Base-by-base conservation (phyloP, 2,329 filamentous ascomycete species). In the Talaromyces marneffei region DNA sequence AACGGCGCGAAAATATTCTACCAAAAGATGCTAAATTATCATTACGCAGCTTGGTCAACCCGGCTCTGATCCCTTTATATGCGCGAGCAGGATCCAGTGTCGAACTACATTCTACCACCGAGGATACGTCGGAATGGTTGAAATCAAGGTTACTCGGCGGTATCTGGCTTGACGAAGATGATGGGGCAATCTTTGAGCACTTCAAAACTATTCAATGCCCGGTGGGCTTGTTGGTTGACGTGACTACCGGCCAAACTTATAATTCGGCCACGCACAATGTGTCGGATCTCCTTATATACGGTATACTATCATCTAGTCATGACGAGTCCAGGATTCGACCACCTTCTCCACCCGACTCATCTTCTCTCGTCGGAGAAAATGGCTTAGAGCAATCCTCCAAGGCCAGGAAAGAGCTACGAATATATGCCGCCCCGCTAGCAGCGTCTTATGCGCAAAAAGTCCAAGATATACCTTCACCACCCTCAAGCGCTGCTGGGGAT, bases 211-310 rank as follows among this genome's bases (percentile, higher is more conserved):
- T 75, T 1, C 76, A 77, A 64, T 77, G 75, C 35, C 75, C 76
- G 2, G 69, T 75, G 57, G 75, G 73, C 8, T 66, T 78, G 46
- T 70, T 78, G 27, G 59, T 78, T 27, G 66, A 65, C 12, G 65
- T 46, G 33, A 44, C 29, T 50, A 31, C 14, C 7, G 60, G 18
- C 12, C 35, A 23, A n/a, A 37, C n/a, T 20, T 44, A 54, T 20
- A 8, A 9, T 18, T 37, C 37, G 25, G 16, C 42, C 27, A 20
- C 44, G 9, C 62, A 65, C 23, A 59, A 60, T 48, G 69, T 72
- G 37, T 73, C 74, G 6, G 74, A 77, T 57, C 64, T 78, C 14
- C 65, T 78, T 48, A 66, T 78, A 33, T 75, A 77, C 37, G 75
- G 75, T 20, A 65, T 75, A 14, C 55, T 78, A 46, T 74, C 72